Conservation (phyloP, 495 filamentous ascomycete species). For the Tuber umbilicatum region DNA sequence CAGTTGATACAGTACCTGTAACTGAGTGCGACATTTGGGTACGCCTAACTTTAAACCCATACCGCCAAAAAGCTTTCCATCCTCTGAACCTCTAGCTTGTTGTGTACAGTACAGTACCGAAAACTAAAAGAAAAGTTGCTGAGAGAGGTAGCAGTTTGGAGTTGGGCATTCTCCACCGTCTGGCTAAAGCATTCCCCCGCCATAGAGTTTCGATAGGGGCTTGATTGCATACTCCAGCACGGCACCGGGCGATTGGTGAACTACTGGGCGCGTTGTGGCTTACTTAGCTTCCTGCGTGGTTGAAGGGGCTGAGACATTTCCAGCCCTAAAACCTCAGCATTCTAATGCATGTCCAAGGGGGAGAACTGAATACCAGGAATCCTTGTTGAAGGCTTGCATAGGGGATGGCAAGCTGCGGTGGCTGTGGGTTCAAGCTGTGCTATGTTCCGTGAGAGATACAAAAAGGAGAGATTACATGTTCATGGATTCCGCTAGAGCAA, state of each 20-base stretch:
- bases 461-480: not conserved
- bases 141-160: not conserved
- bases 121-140: not conserved
- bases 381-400: not conserved
- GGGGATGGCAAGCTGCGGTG: not conserved
- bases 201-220: not conserved
- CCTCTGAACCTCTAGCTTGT: not conserved
- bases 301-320: not conserved
- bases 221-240: not conserved
- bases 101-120: not conserved
- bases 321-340: not conserved
- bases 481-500: not conserved
- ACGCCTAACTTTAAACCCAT: not conserved
- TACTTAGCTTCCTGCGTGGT: not conserved
- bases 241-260: not conserved
- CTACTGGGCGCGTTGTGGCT: not conserved
- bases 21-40: not conserved
- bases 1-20: too few species aligned
- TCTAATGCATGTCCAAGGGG: not conserved
- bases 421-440: not conserved
- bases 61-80: not conserved
- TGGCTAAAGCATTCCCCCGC: not conserved
- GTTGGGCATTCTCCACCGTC: not conserved
- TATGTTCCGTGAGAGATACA: too few species aligned
- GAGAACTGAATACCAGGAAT: not conserved